Conservation (phyloP, 257 asterid species). For the Solanum paucissectum region DNA sequence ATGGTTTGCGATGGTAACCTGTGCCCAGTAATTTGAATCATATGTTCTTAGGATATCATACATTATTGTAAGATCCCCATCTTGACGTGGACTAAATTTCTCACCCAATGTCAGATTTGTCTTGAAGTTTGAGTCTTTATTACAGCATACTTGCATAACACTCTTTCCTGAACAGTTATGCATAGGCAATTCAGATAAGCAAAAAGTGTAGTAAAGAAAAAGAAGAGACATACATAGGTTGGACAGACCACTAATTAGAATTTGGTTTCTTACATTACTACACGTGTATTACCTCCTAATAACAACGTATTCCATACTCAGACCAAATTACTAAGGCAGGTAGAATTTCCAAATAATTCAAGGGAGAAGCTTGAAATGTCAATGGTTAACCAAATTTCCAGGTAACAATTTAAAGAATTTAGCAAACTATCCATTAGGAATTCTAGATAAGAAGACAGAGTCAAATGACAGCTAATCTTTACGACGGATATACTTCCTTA, state of each 20-base stretch:
- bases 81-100: constrained; percentile 52
- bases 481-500: not conserved
- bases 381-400: not conserved
- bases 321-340: not conserved
- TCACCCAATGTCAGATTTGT: constrained; percentile 40
- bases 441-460: not conserved
- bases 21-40: constrained; percentile 73
- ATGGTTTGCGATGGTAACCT: constrained; percentile 65
- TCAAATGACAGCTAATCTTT: not conserved
- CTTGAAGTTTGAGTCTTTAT: constrained; percentile 30
- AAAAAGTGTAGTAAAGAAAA: not conserved
- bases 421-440: not conserved
- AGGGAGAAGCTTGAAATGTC: not conserved
- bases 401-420: not conserved
- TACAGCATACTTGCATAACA: constrained; percentile 69
- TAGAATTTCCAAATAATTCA: not conserved
- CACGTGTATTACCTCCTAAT: no score
- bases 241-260: no score
- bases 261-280: no score
- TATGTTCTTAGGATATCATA: constrained; percentile 69
- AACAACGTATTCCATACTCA: no score
- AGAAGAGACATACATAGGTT: not conserved
- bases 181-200: not conserved
- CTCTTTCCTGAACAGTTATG: constrained; percentile 39
- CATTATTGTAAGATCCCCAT: constrained; percentile 76